Conservation (phyloP, 2,329 filamentous ascomycete species). For the Cylindrodendrum hubeiense region DNA sequence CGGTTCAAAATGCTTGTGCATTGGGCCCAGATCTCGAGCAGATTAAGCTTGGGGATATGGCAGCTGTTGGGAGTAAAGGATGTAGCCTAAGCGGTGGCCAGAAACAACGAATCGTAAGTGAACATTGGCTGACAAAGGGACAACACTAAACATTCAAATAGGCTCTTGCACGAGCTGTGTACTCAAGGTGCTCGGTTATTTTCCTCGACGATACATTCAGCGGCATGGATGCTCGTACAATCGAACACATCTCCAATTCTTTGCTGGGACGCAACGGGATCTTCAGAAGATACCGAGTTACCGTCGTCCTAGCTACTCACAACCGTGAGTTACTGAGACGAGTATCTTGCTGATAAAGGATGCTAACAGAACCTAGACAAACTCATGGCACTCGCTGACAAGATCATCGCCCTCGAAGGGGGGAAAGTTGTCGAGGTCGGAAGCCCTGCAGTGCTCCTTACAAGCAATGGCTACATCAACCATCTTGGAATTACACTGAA, state of each 20-base stretch:
- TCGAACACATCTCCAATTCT: neutral
- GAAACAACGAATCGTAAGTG: neutral
- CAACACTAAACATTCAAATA: neutral
- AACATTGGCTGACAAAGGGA: neutral
- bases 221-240: neutral
- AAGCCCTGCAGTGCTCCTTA: neutral
- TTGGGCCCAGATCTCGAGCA: neutral
- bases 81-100: neutral
- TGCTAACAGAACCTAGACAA: neutral
- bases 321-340: neutral
- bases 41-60: neutral
- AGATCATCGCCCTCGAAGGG: neutral
- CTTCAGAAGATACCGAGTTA: neutral
- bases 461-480: neutral
- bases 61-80: neutral
- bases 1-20: neutral
- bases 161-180: neutral
- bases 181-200: neutral
- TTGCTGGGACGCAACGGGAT: neutral
- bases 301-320: neutral
- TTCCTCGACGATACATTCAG: neutral
- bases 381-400: neutral
- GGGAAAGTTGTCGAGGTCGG: neutral
- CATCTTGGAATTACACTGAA: neutral
- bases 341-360: fast-evolving